Conservation (phyloP, 306 rosid species). For the Datisca glomerata region DNA sequence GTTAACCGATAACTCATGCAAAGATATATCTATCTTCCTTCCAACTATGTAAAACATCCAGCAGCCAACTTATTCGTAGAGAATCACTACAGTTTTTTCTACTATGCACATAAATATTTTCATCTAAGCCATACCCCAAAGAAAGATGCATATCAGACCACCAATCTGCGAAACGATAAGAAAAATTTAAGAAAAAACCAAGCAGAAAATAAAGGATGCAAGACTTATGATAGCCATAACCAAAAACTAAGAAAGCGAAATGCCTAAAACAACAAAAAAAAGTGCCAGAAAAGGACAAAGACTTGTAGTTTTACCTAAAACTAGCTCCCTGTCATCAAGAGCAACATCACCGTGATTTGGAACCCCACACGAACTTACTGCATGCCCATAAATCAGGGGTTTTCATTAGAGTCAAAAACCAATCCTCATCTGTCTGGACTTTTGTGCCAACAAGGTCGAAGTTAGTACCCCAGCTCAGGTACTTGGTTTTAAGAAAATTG, state of each 20-base stretch:
- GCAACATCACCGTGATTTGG: conserved; percentile 29
- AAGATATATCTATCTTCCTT: too few relatives aligned
- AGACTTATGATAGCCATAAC: conserved; percentile 1
- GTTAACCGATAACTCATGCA: too few relatives aligned
- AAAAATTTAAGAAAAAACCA: too few relatives aligned
- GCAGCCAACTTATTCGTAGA: too few relatives aligned
- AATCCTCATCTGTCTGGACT: conserved; percentile 99
- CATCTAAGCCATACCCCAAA: too few relatives aligned
- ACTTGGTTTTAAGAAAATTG: conserved; percentile 92
- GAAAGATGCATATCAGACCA: too few relatives aligned
- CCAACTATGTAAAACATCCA: too few relatives aligned
- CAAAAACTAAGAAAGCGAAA: conserved; percentile 13
- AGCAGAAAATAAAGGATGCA: too few relatives aligned
- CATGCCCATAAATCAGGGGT: too few relatives aligned
- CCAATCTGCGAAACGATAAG: too few relatives aligned
- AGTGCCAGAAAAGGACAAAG: conserved; percentile 3
- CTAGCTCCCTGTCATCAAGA: conserved; percentile 13
- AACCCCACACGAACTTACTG: conserved; percentile 47
- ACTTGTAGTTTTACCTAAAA: conserved; percentile 9
- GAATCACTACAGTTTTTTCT: too few relatives aligned
- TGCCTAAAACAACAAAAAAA: conserved; percentile 8
- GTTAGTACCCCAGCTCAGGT: conserved; percentile 98
- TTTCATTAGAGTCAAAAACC: conserved; percentile 98
- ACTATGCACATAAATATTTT: too few relatives aligned
- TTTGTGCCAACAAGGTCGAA: conserved; percentile 99